Percentiles rank a stretch among this genome's conserved stretches.
Conservation (phyloP, 441 rosid species). For the Pelargonium myrrhifolium region DNA sequence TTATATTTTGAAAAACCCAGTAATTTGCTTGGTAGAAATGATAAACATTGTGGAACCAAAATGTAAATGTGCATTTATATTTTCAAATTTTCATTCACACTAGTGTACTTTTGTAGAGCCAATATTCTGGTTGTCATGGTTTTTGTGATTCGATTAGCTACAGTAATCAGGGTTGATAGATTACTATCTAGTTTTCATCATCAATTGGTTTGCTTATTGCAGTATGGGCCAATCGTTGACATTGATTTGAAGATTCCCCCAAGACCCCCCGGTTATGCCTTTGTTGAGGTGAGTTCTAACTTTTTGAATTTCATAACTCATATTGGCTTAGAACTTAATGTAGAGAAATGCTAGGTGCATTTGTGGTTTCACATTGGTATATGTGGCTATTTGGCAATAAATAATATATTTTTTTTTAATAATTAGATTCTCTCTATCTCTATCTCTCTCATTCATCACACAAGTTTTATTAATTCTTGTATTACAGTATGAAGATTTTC, state of each 20-base stretch:
- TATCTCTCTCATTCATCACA: not conserved
- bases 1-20: not conserved
- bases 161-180: not conserved
- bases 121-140: not conserved
- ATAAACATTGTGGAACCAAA: not conserved
- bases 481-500: slow-evolving; percentile 69
- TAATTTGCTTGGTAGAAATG: not conserved
- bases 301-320: not conserved
- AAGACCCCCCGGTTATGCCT: slow-evolving; percentile 93
- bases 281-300: slow-evolving; percentile 60
- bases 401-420: not conserved
- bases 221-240: slow-evolving; percentile 88
- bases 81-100: not conserved
- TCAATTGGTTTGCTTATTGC: slow-evolving; percentile 17
- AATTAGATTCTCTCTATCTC: not conserved
- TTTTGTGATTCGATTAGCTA: not conserved
- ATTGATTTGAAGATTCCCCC: slow-evolving; percentile 92
- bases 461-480: slow-evolving; percentile 16
- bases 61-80: not conserved
- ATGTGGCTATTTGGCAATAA: not conserved
- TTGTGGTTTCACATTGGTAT: not conserved
- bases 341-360: not conserved
- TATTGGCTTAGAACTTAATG: not conserved
- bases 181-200: not conserved
- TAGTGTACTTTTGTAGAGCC: not conserved